Evolutionary conservation across 768 basidiomycete species (phyloP).

Genomic region (Boletus patriciae): DNA sequence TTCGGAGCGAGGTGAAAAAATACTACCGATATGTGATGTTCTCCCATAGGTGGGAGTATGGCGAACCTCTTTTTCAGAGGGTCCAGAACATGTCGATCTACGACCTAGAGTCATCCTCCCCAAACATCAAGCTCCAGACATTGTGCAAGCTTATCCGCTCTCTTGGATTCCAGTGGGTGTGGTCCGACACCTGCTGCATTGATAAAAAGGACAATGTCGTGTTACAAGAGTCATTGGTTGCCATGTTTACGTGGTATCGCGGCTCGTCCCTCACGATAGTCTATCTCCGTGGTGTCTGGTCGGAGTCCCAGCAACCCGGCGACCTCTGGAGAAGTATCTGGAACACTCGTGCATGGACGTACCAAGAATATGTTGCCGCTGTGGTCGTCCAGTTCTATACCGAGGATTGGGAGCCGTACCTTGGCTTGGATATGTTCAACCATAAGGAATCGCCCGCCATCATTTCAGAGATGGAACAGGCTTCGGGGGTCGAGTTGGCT

Average conservation of each 20-base stretch:
- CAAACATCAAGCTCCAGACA: neutral
- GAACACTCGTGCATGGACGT: slow-evolving; percentile 13
- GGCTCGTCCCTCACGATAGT: slow-evolving; percentile 4
- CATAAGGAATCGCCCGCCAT: slow-evolving; percentile 4
- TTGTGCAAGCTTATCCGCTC: neutral
- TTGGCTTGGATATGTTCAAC: neutral
- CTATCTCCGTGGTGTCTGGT: slow-evolving; percentile 1
- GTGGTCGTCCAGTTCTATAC: slow-evolving; percentile 6
- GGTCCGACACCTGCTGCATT: slow-evolving; percentile 8
- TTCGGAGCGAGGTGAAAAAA: neutral
- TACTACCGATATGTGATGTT: slow-evolving; percentile 10
- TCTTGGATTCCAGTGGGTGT: too few species aligned
- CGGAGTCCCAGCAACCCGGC: neutral
- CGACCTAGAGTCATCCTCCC: too few species aligned
- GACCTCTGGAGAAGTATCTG: neutral
- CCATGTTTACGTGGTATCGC: slow-evolving; percentile 15
- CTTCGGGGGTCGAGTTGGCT: too few species aligned
- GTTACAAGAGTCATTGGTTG: slow-evolving; percentile 8
- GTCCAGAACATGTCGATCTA: slow-evolving; percentile 1
- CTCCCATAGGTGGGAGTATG: slow-evolving; percentile 5
- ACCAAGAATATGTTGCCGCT: slow-evolving; percentile 13
- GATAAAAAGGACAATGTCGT: too few species aligned
- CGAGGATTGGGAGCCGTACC: slow-evolving; percentile 13
- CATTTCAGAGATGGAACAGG: slow-evolving; percentile 3
- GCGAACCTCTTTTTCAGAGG: too few species aligned